Conservation (phyloP, 106 monocot species). For the Dactylorhiza incarnata region DNA sequence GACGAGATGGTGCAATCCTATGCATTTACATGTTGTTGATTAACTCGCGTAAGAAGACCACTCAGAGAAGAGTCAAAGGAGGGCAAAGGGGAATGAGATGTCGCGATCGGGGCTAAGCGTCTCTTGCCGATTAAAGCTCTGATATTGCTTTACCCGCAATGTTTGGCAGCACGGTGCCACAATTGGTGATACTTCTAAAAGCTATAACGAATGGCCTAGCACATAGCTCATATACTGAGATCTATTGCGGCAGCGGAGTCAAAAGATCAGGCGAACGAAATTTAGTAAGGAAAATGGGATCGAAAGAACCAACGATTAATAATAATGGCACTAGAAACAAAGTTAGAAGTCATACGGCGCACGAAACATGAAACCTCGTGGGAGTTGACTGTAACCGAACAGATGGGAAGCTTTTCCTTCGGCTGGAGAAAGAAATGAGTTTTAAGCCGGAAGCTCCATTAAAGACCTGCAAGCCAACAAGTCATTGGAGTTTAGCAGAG, state of each 20-base stretch:
- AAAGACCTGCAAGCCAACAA: constrained; percentile 1
- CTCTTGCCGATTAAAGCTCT: too few relatives aligned
- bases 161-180: too few relatives aligned
- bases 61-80: too few relatives aligned
- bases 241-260: not conserved
- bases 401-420: constrained; percentile 13
- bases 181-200: not conserved
- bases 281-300: not conserved
- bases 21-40: too few relatives aligned
- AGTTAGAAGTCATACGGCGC: constrained; percentile 7
- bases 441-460: constrained; percentile 16
- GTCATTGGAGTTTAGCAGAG: not conserved
- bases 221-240: not conserved
- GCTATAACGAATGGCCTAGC: not conserved
- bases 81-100: too few relatives aligned
- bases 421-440: constrained; percentile 18
- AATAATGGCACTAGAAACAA: not conserved
- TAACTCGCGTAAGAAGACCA: too few relatives aligned
- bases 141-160: too few relatives aligned
- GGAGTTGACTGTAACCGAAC: constrained; percentile 6
- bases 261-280: not conserved
- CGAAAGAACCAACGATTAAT: not conserved
- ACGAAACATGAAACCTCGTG: constrained; percentile 12
- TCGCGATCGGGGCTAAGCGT: too few relatives aligned
- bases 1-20: too few relatives aligned